Evolutionary conservation across 352 stramenopile genomes (phyloP).

Genomic region (Globisporangium camurandrum): DNA sequence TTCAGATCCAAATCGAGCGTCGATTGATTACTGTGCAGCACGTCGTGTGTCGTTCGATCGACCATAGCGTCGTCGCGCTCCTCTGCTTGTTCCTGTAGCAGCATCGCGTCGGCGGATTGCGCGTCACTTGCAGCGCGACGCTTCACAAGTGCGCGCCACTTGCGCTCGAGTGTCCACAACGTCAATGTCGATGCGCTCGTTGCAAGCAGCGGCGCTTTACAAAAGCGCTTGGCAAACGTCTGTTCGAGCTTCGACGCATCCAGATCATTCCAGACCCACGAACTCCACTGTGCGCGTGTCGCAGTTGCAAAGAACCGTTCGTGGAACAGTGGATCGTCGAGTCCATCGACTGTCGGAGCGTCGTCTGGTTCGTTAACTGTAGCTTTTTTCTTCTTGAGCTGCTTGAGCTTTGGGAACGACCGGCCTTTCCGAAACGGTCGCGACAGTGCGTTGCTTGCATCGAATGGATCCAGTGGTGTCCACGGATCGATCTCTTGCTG

Average conservation of each 20-base stretch:
- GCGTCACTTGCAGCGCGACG: constrained; percentile 37
- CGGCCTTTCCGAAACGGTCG: constrained; percentile 69
- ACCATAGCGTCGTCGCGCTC: constrained; percentile 60
- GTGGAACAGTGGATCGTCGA: constrained; percentile 59
- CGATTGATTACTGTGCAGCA: constrained; percentile 20
- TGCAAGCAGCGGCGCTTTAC: constrained; percentile 34
- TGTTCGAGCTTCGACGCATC: constrained; percentile 53
- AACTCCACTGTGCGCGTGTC: constrained; percentile 49
- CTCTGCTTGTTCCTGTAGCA: constrained; percentile 58
- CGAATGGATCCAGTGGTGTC: constrained; percentile 66
- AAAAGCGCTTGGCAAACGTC: constrained; percentile 62
- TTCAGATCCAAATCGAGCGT: constrained; percentile 29
- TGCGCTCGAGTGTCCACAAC: constrained; percentile 58
- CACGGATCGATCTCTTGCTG: constrained; percentile 52
- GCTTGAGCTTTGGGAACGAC: constrained; percentile 51
- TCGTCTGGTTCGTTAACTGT: constrained; percentile 18
- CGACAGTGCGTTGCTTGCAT: constrained; percentile 53
- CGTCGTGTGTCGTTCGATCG: constrained; percentile 26
- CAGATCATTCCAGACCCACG: constrained; percentile 77
- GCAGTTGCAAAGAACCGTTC: constrained; percentile 50
- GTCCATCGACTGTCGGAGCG: constrained; percentile 33
- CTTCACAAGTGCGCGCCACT: constrained; percentile 54
- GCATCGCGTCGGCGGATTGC: constrained; percentile 54
- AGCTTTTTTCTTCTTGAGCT: constrained; percentile 30
- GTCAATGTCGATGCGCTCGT: constrained; percentile 40